Evolutionary conservation across 1,284 basidiomycete genomes (phyloP).

Genomic region (Puccinia novopanici): DNA sequence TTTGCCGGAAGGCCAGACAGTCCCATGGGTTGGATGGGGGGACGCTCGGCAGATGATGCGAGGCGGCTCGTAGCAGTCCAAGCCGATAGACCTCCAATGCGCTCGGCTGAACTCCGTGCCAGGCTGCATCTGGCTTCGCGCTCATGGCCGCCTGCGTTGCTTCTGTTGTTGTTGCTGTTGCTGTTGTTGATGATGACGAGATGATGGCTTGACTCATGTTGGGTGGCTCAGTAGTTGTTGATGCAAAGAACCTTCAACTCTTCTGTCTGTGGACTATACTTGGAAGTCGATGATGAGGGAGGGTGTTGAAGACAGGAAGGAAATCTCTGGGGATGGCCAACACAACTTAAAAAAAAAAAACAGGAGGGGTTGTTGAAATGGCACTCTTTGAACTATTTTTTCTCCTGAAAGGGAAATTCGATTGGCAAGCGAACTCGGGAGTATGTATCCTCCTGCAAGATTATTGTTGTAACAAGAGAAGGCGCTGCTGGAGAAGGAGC

Average conservation of each 20-base stretch:
- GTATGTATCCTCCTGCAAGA: too few relatives aligned
- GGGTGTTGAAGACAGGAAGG: neutral
- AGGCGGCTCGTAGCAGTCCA: slow-evolving; percentile 7
- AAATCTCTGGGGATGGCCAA: neutral
- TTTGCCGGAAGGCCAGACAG: slow-evolving; percentile 28
- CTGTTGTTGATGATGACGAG: too few relatives aligned
- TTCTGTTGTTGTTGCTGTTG: too few relatives aligned
- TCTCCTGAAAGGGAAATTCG: neutral
- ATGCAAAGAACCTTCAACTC: neutral
- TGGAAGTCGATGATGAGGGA: neutral
- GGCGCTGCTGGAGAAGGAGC: neutral
- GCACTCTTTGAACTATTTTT: neutral
- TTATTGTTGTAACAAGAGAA: too few relatives aligned
- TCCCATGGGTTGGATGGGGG: slow-evolving; percentile 7
- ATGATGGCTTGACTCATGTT: slow-evolving; percentile 17
- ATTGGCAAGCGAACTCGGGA: neutral
- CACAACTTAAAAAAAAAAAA: neutral
- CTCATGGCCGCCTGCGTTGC: too few relatives aligned
- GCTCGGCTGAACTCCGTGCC: neutral
- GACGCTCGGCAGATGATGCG: slow-evolving; percentile 19
- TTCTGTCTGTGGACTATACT: too few relatives aligned
- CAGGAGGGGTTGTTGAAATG: neutral
- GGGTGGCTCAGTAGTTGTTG: neutral
- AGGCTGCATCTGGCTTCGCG: neutral
- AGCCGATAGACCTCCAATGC: slow-evolving; percentile 1